A percentile compares a stretch with the other conserved stretches of the same genome.
Conservation (phyloP, 768 basidiomycete genomes). For the Rhodosporidiobolus sp. region DNA sequence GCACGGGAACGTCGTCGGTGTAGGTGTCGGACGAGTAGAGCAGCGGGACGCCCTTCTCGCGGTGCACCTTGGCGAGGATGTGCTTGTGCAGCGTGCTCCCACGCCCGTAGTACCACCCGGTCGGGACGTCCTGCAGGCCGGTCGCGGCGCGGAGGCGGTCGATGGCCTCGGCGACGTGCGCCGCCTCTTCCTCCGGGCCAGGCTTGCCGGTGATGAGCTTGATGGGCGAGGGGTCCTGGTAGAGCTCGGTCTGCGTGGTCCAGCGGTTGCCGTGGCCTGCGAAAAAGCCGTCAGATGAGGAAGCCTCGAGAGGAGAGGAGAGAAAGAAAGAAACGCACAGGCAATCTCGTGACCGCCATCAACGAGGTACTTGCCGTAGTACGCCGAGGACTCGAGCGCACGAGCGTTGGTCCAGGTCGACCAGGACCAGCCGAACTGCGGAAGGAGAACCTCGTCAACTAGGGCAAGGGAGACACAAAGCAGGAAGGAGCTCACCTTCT, state of each 20-base stretch:
- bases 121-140: neutral
- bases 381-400: conserved; percentile 1
- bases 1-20: neutral
- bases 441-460: neutral
- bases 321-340: neutral
- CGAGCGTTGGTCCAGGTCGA: conserved; percentile 21
- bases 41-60: conserved; percentile 4
- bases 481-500: neutral
- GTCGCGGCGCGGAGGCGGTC: conserved; percentile 3
- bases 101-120: neutral
- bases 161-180: neutral
- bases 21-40: conserved; percentile 12
- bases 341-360: conserved; percentile 8
- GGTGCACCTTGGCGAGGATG: neutral
- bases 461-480: neutral
- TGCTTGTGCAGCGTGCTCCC: neutral
- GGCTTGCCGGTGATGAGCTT: neutral
- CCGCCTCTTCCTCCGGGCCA: neutral
- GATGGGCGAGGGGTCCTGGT: neutral
- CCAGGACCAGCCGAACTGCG: conserved; percentile 12
- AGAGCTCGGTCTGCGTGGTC: neutral
- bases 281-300: neutral
- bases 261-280: neutral
- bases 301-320: too few species aligned
- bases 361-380: conserved; percentile 4